These are phyloP conservation scores for Leccinum barrowsii DNA, from an alignment of 768 basidiomycete genomes.

Conservation along the genomic window DNA sequence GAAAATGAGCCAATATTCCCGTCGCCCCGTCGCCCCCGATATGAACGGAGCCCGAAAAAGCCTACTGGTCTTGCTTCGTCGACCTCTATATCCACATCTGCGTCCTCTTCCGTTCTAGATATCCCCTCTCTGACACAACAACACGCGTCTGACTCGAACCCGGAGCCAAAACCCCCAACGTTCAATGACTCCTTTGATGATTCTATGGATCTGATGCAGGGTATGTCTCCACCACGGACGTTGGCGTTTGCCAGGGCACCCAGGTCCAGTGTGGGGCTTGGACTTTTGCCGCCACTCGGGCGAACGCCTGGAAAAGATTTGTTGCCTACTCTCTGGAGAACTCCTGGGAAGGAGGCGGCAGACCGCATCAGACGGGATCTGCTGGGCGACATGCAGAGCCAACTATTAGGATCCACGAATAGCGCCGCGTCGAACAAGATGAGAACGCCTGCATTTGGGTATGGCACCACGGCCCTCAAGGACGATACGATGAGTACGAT, in stretches of 20 bases:
- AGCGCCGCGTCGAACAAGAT: conserved; percentile 17
- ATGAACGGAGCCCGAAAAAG: conserved; percentile 29
- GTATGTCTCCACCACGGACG: conserved; percentile 53
- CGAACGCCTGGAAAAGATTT: conserved; percentile 66
- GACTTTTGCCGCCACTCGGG: conserved; percentile 38
- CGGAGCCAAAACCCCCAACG: conserved; percentile 36
- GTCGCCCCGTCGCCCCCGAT: conserved; percentile 35
- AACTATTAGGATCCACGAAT: conserved; percentile 14
- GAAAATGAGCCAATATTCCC: conserved; percentile 53
- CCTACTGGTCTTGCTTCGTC: conserved; percentile 8
- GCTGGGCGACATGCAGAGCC: conserved; percentile 50
- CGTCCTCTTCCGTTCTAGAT: conserved; percentile 37
- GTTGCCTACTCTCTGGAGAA: conserved; percentile 46
- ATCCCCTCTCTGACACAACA: conserved; percentile 47
- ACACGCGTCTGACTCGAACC: conserved; percentile 37
- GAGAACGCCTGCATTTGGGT: conserved; percentile 30
- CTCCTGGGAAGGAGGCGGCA: conserved; percentile 72
- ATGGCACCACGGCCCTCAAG: conserved; percentile 13
- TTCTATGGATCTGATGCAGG: conserved; percentile 37
- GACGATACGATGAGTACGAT: conserved; percentile 70
- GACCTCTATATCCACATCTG: conserved; percentile 27
- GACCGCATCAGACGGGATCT: conserved; percentile 64
- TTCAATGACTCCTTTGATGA: conserved; percentile 37
- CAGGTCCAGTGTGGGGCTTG: conserved; percentile 30
- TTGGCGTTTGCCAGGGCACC: conserved; percentile 47